Evolutionary conservation across 208 protist species (phyloP).

Genomic region (Acanthamoeba healyi): DNA sequence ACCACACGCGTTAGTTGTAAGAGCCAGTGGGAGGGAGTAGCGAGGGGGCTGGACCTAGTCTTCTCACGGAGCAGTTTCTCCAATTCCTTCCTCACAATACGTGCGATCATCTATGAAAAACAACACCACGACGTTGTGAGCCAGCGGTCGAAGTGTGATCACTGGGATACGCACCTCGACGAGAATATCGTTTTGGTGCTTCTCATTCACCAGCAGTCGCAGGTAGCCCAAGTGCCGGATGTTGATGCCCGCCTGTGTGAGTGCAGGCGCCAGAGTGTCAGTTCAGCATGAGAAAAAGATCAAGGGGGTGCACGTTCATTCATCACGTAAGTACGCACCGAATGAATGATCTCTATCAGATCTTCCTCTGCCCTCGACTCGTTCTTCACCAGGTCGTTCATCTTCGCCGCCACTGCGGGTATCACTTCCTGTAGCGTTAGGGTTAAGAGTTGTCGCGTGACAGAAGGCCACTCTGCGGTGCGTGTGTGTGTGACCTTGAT

Average conservation of each 20-base stretch:
- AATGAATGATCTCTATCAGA: constrained; percentile 47
- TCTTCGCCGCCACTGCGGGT: constrained; percentile 9
- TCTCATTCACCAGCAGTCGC: neutral
- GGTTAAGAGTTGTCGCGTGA: neutral
- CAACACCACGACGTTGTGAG: too few relatives aligned
- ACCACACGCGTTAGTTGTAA: too few relatives aligned
- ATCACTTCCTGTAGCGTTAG: constrained; percentile 29
- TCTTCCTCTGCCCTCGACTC: neutral
- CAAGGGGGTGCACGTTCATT: neutral
- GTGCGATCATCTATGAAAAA: constrained; percentile 36
- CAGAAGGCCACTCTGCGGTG: too few relatives aligned
- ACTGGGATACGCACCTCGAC: constrained; percentile 18
- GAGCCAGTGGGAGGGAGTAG: neutral
- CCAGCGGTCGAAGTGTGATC: neutral
- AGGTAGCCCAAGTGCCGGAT: constrained; percentile 77
- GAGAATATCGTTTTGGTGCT: constrained; percentile 35
- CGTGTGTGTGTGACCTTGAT: neutral
- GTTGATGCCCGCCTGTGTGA: constrained; percentile 79
- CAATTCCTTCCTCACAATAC: constrained; percentile 35
- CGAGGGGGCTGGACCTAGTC: neutral
- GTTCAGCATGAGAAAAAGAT: too few relatives aligned
- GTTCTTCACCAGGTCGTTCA: constrained; percentile 10
- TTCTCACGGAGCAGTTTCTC: constrained; percentile 7
- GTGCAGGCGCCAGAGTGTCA: too few relatives aligned
- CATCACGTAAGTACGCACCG: neutral